These are phyloP conservation scores for Sphenostylis stenocarpa DNA, from an alignment of 306 rosid species.

Conservation along the genomic window DNA sequence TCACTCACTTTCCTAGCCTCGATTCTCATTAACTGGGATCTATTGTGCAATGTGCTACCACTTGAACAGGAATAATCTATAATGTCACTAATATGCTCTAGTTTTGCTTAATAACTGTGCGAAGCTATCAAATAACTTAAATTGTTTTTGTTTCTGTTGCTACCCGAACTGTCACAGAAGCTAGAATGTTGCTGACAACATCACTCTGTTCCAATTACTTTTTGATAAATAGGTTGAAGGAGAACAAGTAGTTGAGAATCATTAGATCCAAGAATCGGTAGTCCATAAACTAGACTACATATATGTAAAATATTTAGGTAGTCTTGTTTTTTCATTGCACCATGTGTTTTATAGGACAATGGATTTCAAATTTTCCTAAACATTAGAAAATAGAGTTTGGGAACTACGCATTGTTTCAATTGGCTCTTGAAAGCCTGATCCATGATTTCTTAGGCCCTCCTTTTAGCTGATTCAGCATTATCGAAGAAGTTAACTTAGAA, in stretches of 20 bases:
- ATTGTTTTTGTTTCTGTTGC: neutral
- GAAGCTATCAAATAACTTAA: neutral
- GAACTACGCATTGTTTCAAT: neutral
- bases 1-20: neutral
- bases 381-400: constrained; percentile 1
- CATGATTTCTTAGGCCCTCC: neutral
- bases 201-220: neutral
- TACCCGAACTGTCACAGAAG: neutral
- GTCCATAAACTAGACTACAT: neutral
- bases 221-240: neutral
- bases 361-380: neutral
- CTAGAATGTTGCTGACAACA: constrained; percentile 1
- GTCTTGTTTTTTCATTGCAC: neutral
- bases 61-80: constrained; percentile 5
- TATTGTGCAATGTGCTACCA: neutral
- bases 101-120: neutral
- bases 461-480: neutral
- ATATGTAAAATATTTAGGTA: neutral
- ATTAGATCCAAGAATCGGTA: neutral
- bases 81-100: neutral
- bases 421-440: neutral
- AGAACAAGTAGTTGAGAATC: neutral
- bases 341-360: neutral
- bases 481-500: too few species aligned
- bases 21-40: neutral